Evolutionary conservation across 805 yeast species (phyloP).

Genomic region (Metschnikowia proteae): DNA sequence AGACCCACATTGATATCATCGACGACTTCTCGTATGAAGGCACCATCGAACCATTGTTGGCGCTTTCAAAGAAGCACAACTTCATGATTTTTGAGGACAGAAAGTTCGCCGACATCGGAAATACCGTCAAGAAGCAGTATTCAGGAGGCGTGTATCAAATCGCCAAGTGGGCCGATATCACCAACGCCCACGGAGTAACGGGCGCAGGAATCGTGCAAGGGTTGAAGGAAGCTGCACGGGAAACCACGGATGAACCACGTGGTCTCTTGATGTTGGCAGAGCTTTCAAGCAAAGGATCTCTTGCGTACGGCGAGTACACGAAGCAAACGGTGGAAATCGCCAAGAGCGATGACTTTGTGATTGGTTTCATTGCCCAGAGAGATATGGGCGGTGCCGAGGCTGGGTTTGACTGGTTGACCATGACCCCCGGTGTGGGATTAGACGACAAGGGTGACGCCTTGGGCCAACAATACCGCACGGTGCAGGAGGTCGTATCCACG

Average conservation of each 20-base stretch:
- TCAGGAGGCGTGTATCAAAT: conserved; percentile 85
- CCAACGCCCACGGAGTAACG: conserved; percentile 96
- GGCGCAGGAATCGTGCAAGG: conserved; percentile 93
- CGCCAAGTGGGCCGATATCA: conserved; percentile 93
- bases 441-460: conserved; percentile 94
- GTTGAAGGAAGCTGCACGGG: conserved; percentile 72
- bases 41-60: conserved; percentile 72
- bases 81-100: conserved; percentile 95
- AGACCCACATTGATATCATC: conserved; percentile 91
- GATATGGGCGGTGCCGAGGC: conserved; percentile 79
- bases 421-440: conserved; percentile 98
- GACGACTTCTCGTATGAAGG: conserved; percentile 82
- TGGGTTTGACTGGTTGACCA: conserved; percentile 90
- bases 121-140: conserved; percentile 93
- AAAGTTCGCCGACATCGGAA: conserved; percentile 97
- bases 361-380: conserved; percentile 94
- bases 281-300: conserved; percentile 86
- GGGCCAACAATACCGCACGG: conserved; percentile 97
- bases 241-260: conserved; percentile 70
- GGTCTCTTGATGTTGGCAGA: conserved; percentile 95
- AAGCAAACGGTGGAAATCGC: conserved; percentile 81
- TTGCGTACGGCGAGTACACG: conserved; percentile 92
- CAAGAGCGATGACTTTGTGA: conserved; percentile 81
- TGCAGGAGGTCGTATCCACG: conserved; percentile 70
- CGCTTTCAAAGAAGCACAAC: conserved; percentile 72